phyloP scores from a whole-genome alignment of 441 rosid genomes.

The Jatropha multifida region DNA sequence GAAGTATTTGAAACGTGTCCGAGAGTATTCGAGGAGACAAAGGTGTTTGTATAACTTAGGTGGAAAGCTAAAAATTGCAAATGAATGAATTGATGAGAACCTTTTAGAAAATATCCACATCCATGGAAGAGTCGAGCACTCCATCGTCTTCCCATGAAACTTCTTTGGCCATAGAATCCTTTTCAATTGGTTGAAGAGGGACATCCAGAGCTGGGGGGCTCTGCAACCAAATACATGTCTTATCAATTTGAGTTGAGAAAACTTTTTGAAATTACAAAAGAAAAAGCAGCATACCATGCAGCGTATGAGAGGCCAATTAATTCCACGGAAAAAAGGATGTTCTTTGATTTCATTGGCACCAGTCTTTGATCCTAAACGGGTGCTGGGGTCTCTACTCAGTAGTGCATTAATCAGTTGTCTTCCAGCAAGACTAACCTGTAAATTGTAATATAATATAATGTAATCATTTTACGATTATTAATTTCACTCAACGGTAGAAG shows the following conservation, averaged over 20 bases:
- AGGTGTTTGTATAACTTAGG: too few species aligned
- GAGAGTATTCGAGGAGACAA: too few species aligned
- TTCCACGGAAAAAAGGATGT: slow-evolving; percentile 87
- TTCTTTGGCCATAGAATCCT: slow-evolving; percentile 62
- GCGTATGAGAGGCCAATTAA: slow-evolving; percentile 93
- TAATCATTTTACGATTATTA: too few species aligned
- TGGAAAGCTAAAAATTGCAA: not conserved
- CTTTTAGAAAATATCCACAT: slow-evolving; percentile 65
- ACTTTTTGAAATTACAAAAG: too few species aligned
- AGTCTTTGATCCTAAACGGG: slow-evolving; percentile 71
- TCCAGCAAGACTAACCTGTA: slow-evolving; percentile 84
- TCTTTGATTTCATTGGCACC: slow-evolving; percentile 92
- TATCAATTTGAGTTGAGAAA: too few species aligned
- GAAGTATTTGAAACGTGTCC: too few species aligned
- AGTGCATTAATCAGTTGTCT: slow-evolving; percentile 80
- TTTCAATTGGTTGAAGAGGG: slow-evolving; percentile 52
- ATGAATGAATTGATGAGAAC: slow-evolving; percentile 1
- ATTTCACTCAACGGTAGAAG: too few species aligned
- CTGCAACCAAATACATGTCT: slow-evolving; percentile 39
- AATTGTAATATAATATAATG: not conserved
- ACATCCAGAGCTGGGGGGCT: slow-evolving; percentile 70
- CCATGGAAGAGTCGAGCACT: slow-evolving; percentile 60
- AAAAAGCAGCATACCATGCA: slow-evolving; percentile 55
- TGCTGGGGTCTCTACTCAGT: slow-evolving; percentile 67
- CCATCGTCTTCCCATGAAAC: slow-evolving; percentile 88